A percentile compares a stretch with the other conserved stretches of the same genome.
Evolutionary conservation across 75 land plant genomes (phyloP).

Genomic region (Cupressus sempervirens): DNA sequence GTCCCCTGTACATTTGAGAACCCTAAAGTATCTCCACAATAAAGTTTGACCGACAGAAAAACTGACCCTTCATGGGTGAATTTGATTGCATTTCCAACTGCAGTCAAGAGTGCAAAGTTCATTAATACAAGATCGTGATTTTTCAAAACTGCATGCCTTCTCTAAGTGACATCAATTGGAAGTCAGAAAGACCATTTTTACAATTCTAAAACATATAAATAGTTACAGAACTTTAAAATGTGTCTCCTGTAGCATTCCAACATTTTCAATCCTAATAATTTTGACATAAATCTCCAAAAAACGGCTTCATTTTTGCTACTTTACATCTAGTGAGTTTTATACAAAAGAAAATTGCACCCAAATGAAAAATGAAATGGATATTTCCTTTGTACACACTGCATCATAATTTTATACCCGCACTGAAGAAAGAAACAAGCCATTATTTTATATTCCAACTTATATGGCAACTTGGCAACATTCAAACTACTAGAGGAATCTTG

Average conservation of each 20-base stretch:
- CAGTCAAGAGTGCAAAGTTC: slow-evolving; percentile 3
- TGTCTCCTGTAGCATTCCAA: not conserved
- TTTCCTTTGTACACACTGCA: not conserved
- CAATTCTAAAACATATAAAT: not conserved
- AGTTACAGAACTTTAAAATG: not conserved
- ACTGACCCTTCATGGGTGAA: slow-evolving; percentile 44
- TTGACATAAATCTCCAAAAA: not conserved
- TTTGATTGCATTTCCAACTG: slow-evolving; percentile 56
- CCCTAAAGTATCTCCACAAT: slow-evolving; percentile 19
- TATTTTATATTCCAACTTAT: not conserved
- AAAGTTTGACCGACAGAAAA: slow-evolving; percentile 29
- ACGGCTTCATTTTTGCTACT: not conserved
- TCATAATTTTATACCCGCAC: not conserved
- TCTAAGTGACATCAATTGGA: not conserved
- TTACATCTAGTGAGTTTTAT: not conserved
- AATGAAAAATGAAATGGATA: not conserved
- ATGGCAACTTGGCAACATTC: not conserved
- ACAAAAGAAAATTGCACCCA: not conserved
- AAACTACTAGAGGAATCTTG: not conserved
- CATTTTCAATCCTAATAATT: not conserved
- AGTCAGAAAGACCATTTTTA: not conserved
- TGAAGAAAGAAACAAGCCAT: not conserved
- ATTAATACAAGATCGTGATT: slow-evolving; percentile 6
- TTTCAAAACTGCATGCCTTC: not conserved
- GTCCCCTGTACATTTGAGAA: slow-evolving; percentile 9